Base-by-base conservation (phyloP, 768 basidiomycete species). In the Termitomyces sp. region DNA sequence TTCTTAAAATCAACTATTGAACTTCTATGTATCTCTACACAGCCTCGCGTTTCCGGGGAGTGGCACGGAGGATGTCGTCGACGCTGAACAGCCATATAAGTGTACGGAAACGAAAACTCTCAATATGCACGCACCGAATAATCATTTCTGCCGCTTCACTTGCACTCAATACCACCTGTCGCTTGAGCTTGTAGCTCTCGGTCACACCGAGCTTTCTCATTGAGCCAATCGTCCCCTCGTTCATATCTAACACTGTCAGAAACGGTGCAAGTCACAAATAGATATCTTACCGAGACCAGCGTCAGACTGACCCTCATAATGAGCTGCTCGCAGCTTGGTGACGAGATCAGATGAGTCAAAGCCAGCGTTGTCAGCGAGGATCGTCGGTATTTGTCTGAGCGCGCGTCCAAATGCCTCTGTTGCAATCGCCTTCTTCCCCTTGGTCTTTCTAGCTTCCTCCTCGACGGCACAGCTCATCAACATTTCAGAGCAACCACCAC, bases 101-200 rank as follows among this genome's bases (percentile, higher is more conserved):
- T 39, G 8, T 22, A 26, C 3, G 5, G 5, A 24, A 59, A 1
- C 6, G 5, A 10, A 59, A 9, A 44, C 56, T 42, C 22, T 27
- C 1, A 39, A 49, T 20, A 50, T 49, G 37, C 9, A 71, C 84
- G 27, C 73, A 90, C 89, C 96, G 83, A 61, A 99, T 83, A 64
- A 99, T 98, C 96, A 98, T 98, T 78, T 98, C 97, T 2, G 93
- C 90, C 18, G 95, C 97, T 69, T 99, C 97, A 57, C 87, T 92
- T 1, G 97, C 95, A 67, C 93, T 96, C 47, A 91, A 74, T 4
- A 99, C 88, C 1, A 98, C 95, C 72, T 98, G 95, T 41, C 88
- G 79, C 77, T 99, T 99, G 62, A 99, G 79, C 77, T 98, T 98
- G 75, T 93, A 99, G 64, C 92, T 94, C 76, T 99, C 96, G 0